Evolutionary conservation across 306 rosid species (phyloP).

Genomic region (Sicyos edulis): DNA sequence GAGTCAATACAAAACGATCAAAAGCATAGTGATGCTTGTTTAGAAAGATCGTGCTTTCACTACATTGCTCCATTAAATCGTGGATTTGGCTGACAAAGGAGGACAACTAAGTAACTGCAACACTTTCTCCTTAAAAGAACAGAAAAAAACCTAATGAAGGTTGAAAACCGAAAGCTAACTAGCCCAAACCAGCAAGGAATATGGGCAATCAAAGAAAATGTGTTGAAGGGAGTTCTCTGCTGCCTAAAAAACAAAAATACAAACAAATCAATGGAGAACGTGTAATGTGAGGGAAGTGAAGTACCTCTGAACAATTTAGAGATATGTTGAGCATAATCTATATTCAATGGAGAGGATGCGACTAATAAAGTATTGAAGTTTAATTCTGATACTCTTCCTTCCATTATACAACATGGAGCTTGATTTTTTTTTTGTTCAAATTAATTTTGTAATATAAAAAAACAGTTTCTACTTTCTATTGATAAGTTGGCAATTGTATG

Average conservation of each 20-base stretch:
- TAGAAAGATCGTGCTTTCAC: not conserved
- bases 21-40: not conserved
- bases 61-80: not conserved
- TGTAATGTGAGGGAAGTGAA: not conserved
- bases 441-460: not conserved
- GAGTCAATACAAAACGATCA: not conserved
- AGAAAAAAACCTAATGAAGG: not conserved
- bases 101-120: not conserved
- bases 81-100: not conserved
- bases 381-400: constrained; percentile 3
- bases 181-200: not conserved
- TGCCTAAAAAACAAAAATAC: not conserved
- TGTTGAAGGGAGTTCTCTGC: not conserved
- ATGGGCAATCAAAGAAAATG: not conserved
- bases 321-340: not conserved
- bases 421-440: not conserved
- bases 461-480: constrained; percentile 5
- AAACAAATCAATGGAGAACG: not conserved
- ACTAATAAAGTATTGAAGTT: not conserved
- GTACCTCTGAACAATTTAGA: not conserved
- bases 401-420: constrained; percentile 3
- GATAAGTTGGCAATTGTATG: constrained; percentile 29
- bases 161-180: not conserved
- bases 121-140: not conserved
- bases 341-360: too few relatives aligned